A percentile compares a stretch with the other conserved stretches of the same genome.
These are phyloP conservation scores for Pleurotus platypus DNA, from an alignment of 768 basidiomycete genomes.

Conservation along the genomic window DNA sequence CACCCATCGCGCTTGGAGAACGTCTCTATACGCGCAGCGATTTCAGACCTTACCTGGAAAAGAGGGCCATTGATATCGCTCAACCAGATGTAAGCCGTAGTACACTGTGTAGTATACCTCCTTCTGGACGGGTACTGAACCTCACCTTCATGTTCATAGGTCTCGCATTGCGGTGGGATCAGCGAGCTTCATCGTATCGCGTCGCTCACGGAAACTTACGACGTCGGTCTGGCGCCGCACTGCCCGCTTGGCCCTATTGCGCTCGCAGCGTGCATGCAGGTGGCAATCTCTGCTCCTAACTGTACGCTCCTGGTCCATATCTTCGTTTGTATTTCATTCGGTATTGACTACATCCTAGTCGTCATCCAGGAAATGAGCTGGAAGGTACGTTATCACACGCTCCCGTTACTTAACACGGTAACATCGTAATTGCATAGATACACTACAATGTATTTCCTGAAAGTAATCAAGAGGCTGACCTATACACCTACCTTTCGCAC, in stretches of 20 bases:
- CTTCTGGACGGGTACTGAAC: background rate
- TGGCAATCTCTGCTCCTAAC: constrained; percentile 56
- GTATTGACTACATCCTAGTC: constrained; percentile 25
- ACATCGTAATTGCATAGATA: constrained; percentile 34
- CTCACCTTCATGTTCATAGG: constrained; percentile 24
- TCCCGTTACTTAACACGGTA: background rate
- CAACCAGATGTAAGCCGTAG: constrained; percentile 56
- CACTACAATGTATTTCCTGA: constrained; percentile 54
- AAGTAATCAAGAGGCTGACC: constrained; percentile 36
- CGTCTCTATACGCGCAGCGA: constrained; percentile 60
- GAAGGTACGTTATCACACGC: constrained; percentile 32
- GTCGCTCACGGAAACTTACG: constrained; percentile 60
- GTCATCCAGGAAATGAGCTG: constrained; percentile 67
- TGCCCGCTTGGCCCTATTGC: constrained; percentile 72
- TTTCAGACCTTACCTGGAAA: constrained; percentile 63
- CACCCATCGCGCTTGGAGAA: constrained; percentile 62
- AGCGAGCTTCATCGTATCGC: constrained; percentile 56
- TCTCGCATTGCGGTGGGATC: constrained; percentile 61
- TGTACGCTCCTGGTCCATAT: constrained; percentile 31
- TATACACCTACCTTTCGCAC: constrained; percentile 56
- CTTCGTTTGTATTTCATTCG: too few species aligned
- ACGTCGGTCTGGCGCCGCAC: constrained; percentile 69
- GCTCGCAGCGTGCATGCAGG: constrained; percentile 66
- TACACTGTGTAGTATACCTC: constrained; percentile 26
- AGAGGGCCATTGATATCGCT: constrained; percentile 60